These are phyloP conservation scores for Xylaria intraflava DNA, from an alignment of 495 filamentous ascomycete species.

Conservation along the genomic window DNA sequence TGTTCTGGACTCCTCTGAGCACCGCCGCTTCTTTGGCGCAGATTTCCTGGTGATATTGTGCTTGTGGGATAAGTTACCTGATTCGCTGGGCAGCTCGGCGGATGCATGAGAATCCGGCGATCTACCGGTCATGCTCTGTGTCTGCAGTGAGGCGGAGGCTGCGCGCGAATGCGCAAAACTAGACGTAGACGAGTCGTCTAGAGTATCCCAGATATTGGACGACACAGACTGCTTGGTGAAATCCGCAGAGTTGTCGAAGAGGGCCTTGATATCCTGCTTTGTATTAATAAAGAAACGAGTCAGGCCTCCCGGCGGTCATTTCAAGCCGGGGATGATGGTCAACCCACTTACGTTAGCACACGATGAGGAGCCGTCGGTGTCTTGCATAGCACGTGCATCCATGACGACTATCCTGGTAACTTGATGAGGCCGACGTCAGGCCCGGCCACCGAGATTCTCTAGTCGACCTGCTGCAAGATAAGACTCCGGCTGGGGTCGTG, in stretches of 20 bases:
- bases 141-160: slow-evolving; percentile 23
- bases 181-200: slow-evolving; percentile 27
- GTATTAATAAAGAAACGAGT: slow-evolving; percentile 13
- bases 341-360: slow-evolving; percentile 21
- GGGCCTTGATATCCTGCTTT: slow-evolving; percentile 23
- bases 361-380: slow-evolving; percentile 29
- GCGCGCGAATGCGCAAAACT: slow-evolving; percentile 27
- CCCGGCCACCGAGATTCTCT: not conserved
- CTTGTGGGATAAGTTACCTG: slow-evolving; percentile 18
- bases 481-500: not conserved
- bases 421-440: slow-evolving; percentile 18
- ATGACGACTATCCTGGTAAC: slow-evolving; percentile 28
- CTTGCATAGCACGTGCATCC: slow-evolving; percentile 33
- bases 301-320: not conserved
- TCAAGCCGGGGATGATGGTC: slow-evolving; percentile 8
- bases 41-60: slow-evolving; percentile 23
- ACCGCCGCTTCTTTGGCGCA: slow-evolving; percentile 28
- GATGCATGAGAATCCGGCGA: slow-evolving; percentile 9
- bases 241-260: slow-evolving; percentile 28
- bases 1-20: slow-evolving; percentile 20
- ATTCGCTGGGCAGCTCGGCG: slow-evolving; percentile 6
- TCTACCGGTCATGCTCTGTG: slow-evolving; percentile 17
- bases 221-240: slow-evolving; percentile 27
- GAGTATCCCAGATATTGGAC: slow-evolving; percentile 29
- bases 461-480: slow-evolving; percentile 5